Conservation (phyloP, 2,329 filamentous ascomycete genomes). For the Paecilomyces formosus region DNA sequence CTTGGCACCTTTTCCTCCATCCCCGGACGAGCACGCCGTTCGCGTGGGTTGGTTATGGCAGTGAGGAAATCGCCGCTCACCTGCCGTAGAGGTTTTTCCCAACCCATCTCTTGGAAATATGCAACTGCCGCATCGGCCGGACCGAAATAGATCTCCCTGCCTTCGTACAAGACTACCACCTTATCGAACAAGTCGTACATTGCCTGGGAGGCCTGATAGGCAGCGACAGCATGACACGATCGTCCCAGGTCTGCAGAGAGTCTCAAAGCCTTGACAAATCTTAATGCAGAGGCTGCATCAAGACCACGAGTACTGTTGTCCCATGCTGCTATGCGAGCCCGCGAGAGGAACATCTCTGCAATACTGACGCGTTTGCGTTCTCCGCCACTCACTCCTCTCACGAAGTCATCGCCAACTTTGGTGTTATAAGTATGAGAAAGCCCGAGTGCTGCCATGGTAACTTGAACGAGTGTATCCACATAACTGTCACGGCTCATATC, state of each 20-base stretch:
- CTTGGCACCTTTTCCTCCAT: slow-evolving; percentile 58
- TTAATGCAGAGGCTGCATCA: slow-evolving; percentile 49
- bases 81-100: slow-evolving; percentile 60
- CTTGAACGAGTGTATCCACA: slow-evolving; percentile 36
- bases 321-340: slow-evolving; percentile 23
- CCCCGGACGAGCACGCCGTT: slow-evolving; percentile 51
- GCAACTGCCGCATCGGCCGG: slow-evolving; percentile 51
- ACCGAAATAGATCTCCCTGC: slow-evolving; percentile 71
- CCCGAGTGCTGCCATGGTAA: slow-evolving; percentile 39
- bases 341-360: slow-evolving; percentile 36
- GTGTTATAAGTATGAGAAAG: slow-evolving; percentile 45
- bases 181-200: slow-evolving; percentile 61
- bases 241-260: slow-evolving; percentile 43
- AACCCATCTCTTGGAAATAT: slow-evolving; percentile 65
- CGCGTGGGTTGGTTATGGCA: slow-evolving; percentile 58
- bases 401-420: slow-evolving; percentile 47
- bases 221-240: slow-evolving; percentile 47
- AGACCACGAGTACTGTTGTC: slow-evolving; percentile 45
- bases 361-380: slow-evolving; percentile 57
- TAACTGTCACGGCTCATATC: slow-evolving; percentile 37
- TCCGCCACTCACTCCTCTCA: slow-evolving; percentile 57
- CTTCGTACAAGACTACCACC: slow-evolving; percentile 64
- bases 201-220: slow-evolving; percentile 46
- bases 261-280: slow-evolving; percentile 48
- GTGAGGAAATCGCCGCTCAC: slow-evolving; percentile 69